Evolutionary conservation across 768 basidiomycete genomes (phyloP).

Genomic region (Tylopilus subfusipes): DNA sequence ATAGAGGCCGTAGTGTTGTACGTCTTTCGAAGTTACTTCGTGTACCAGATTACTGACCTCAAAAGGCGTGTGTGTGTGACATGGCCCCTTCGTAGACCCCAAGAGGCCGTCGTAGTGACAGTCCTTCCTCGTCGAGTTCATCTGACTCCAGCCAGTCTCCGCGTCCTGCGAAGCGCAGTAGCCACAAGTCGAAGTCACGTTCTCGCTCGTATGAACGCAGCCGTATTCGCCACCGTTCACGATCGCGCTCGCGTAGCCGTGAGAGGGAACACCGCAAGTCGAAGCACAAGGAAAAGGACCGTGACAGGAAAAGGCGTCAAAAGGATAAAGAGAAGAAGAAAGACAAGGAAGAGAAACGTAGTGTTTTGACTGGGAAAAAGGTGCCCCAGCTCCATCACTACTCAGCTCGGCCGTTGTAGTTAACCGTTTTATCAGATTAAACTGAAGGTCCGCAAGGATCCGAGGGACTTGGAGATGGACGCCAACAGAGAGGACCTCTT

Average conservation of each 20-base stretch:
- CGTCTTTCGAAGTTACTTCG: conserved; percentile 7
- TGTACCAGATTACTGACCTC: conserved; percentile 18
- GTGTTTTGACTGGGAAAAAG: conserved; percentile 62
- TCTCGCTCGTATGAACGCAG: conserved; percentile 21
- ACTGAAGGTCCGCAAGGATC: conserved; percentile 59
- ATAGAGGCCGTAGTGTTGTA: conserved; percentile 29
- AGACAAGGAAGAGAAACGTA: conserved; percentile 47
- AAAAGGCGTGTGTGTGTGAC: conserved; percentile 22
- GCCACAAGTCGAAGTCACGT: conserved; percentile 19
- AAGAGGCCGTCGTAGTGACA: conserved; percentile 13
- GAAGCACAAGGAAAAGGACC: conserved; percentile 27
- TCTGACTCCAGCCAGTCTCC: conserved; percentile 14
- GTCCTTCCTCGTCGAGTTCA: conserved; percentile 18
- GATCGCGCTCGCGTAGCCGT: conserved; percentile 29
- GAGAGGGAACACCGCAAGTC: conserved; percentile 25
- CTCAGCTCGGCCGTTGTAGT: not conserved
- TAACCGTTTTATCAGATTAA: conserved; percentile 44
- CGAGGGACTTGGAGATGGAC: conserved; percentile 53
- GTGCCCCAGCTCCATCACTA: conserved; percentile 21
- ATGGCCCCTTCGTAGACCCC: conserved; percentile 19
- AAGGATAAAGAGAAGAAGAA: conserved; percentile 34
- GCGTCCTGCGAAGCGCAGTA: conserved; percentile 14
- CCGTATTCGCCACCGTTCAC: conserved; percentile 15
- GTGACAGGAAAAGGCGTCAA: conserved; percentile 38
- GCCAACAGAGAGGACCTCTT: conserved; percentile 51